Evolutionary conservation across 345 rosid species (phyloP).

Genomic region (Arabidopsis thaliana): TAIR10.1 NC_003076.8:20652001-20652500

Average conservation of each 20-base stretch:
- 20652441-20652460: constrained; percentile 49
- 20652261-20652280: background rate
- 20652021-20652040: background rate
- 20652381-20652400: background rate
- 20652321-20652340: background rate
- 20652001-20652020: constrained; percentile 1
- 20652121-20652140: constrained; percentile 65
- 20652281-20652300: background rate
- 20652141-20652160: constrained; percentile 62
- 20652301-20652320: background rate
- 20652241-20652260: constrained; percentile 61
- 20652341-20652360: background rate
- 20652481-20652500: constrained; percentile 85
- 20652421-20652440: background rate
- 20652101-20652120: constrained; percentile 60
- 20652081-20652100: constrained; percentile 30
- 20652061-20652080: constrained; percentile 5
- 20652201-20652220: constrained; percentile 84
- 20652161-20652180: constrained; percentile 66
- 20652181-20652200: constrained; percentile 71
- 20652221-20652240: constrained; percentile 74
- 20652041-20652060: background rate
- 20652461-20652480: constrained; percentile 71
- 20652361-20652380: constrained; percentile 21
- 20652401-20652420: constrained; percentile 1